Conservation (phyloP, 225 moss, liverwort and hornwort species). For the Neckera pumila region DNA sequence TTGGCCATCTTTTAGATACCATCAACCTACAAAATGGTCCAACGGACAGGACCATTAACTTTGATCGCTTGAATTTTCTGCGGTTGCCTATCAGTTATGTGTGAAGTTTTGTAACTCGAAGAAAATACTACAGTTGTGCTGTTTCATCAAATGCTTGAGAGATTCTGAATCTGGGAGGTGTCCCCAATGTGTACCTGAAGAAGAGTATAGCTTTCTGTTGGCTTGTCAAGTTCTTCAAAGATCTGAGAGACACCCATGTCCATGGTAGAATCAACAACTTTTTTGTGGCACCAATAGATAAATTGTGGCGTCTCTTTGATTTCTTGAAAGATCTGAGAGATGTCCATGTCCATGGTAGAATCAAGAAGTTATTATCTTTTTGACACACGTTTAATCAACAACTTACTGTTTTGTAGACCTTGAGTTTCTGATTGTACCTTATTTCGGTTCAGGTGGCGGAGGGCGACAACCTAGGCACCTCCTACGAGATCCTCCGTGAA, state of each 20-base stretch:
- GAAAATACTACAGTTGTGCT: background rate
- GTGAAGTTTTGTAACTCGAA: background rate
- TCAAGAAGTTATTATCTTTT: background rate
- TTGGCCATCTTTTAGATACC: background rate
- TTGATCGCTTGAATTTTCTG: background rate
- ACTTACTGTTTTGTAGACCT: background rate
- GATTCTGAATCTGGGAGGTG: background rate
- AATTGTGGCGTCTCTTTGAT: background rate
- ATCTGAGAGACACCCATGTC: background rate
- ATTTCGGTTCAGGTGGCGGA: slow-evolving; percentile 33
- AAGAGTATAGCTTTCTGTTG: background rate
- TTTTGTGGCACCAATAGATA: background rate
- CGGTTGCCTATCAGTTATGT: too few relatives aligned
- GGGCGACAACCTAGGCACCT: slow-evolving; percentile 60
- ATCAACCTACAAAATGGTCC: background rate
- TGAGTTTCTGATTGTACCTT: background rate
- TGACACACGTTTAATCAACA: background rate
- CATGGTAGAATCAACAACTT: background rate
- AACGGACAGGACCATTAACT: background rate
- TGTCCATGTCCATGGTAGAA: background rate
- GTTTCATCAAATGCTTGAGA: background rate
- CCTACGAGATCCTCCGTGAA: slow-evolving; percentile 63
- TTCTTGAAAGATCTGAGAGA: background rate
- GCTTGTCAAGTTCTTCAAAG: background rate
- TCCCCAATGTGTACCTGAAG: background rate